Percentiles rank a stretch among this genome's conserved stretches.
Evolutionary conservation across 2,329 filamentous ascomycete species (phyloP).

Genomic region (Calonectria pseudoturangicola): DNA sequence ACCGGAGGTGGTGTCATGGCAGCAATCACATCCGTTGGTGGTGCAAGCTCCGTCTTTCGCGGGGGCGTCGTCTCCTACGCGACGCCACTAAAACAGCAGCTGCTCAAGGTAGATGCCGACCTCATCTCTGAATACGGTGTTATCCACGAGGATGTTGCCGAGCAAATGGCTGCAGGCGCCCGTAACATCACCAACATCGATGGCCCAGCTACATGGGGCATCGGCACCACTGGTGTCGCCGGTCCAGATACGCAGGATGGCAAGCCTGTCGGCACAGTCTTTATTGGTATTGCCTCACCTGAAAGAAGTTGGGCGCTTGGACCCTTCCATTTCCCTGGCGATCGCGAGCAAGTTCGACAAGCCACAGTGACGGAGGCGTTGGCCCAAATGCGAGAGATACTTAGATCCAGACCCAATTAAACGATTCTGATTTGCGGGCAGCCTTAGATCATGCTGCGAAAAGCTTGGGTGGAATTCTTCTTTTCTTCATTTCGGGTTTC

Average conservation of each 20-base stretch:
- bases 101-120: constrained; percentile 50
- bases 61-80: constrained; percentile 60
- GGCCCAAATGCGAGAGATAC: constrained; percentile 35
- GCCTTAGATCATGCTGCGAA: neutral
- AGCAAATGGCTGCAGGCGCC: constrained; percentile 47
- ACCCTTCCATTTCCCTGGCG: constrained; percentile 43
- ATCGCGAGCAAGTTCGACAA: constrained; percentile 37
- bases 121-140: constrained; percentile 41
- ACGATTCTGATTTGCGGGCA: neutral
- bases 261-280: constrained; percentile 43
- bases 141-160: constrained; percentile 46
- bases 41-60: constrained; percentile 57
- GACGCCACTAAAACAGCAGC: constrained; percentile 53
- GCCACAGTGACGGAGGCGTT: constrained; percentile 34
- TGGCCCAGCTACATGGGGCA: constrained; percentile 46
- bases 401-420: constrained; percentile 1
- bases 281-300: constrained; percentile 42
- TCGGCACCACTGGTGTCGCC: constrained; percentile 44
- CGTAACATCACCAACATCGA: constrained; percentile 40
- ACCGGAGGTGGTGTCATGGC: constrained; percentile 58
- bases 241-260: constrained; percentile 43
- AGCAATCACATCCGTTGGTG: constrained; percentile 55
- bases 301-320: constrained; percentile 34
- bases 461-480: too few species aligned
- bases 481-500: too few species aligned